Evolutionary conservation across 768 basidiomycete genomes (phyloP), one percentile per base, ranked within the genome.

Genomic region (Amanita rimosa): DNA sequence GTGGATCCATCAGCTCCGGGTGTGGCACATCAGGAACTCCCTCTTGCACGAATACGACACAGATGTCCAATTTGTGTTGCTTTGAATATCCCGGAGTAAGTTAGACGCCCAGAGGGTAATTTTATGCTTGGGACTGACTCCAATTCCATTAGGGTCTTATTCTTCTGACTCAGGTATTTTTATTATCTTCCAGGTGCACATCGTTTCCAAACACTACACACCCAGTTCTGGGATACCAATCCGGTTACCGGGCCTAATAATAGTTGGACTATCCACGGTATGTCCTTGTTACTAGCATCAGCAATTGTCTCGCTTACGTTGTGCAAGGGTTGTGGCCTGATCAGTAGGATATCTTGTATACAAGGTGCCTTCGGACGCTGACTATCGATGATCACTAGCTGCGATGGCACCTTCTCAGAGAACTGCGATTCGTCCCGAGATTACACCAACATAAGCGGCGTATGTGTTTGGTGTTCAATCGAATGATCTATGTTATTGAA

Each of bases 41-140:
- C 17, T 84, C 82, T 24, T 85, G 83, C 62, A 70, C 72, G 44
- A 76, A 74, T 52, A 67, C 71, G 1, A 63, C 75, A 0, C 48
- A 61, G 0, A 67, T 72, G 40, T 62, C 48, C 16, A 16, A 52
- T 21, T 14, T 35, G 33, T 49, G 48, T 38, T 49, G 48, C 31
- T 49, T 49, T 29, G 48, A 49, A 19, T 33, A n/a, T 34, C 48
- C 48, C 19, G 48, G 48, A 41, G 48, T 49, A 22, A 33, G 48
- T 42, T 33, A 14, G 7, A 14, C 5, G n/a, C 11, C 11, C 8
- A 10, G 3, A 16, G 11, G 10, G 6, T 26, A 49, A 17, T 11
- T n/a, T n/a, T 19, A n/a, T 4, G n/a, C n/a, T n/a, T n/a, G n/a
- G 16, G 31, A 4, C n/a, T n/a, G 3, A 16, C 24, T n/a, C 11